These are phyloP conservation scores for Ascocoryne sarcoides DNA, from an alignment of 2,329 filamentous ascomycete species.

Conservation along the genomic window DNA sequence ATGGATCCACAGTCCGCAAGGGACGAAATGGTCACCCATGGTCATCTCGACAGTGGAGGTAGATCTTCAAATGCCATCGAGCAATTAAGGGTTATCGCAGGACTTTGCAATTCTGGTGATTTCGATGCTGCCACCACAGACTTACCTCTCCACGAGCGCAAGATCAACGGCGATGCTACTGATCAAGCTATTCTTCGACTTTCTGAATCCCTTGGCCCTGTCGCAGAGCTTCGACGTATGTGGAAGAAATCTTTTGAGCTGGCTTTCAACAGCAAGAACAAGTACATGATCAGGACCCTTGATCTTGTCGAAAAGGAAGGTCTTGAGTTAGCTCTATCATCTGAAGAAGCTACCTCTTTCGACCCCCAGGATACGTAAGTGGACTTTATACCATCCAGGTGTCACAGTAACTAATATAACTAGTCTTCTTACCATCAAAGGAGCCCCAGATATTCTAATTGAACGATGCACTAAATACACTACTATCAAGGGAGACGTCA, in stretches of 20 bases:
- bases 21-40: slow-evolving; percentile 30
- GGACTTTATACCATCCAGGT: not conserved
- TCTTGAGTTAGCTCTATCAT: slow-evolving; percentile 32
- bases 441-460: slow-evolving; percentile 67
- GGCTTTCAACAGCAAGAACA: slow-evolving; percentile 76
- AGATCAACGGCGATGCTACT: slow-evolving; percentile 67
- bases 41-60: slow-evolving; percentile 12
- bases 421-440: slow-evolving; percentile 63
- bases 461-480: slow-evolving; percentile 51
- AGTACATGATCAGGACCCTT: slow-evolving; percentile 65
- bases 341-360: slow-evolving; percentile 24
- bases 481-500: slow-evolving; percentile 43
- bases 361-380: slow-evolving; percentile 22
- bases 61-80: slow-evolving; percentile 36
- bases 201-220: slow-evolving; percentile 53
- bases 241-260: slow-evolving; percentile 62
- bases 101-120: slow-evolving; percentile 66
- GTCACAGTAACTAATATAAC: slow-evolving; percentile 8
- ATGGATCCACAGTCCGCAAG: slow-evolving; percentile 40
- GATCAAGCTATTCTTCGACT: slow-evolving; percentile 68
- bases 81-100: slow-evolving; percentile 52
- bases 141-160: slow-evolving; percentile 49
- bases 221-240: slow-evolving; percentile 48
- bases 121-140: slow-evolving; percentile 59
- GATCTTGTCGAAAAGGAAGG: slow-evolving; percentile 34